Base-by-base conservation (phyloP, 2,329 filamentous ascomycete species). In the Davidsoniella virescens region DNA sequence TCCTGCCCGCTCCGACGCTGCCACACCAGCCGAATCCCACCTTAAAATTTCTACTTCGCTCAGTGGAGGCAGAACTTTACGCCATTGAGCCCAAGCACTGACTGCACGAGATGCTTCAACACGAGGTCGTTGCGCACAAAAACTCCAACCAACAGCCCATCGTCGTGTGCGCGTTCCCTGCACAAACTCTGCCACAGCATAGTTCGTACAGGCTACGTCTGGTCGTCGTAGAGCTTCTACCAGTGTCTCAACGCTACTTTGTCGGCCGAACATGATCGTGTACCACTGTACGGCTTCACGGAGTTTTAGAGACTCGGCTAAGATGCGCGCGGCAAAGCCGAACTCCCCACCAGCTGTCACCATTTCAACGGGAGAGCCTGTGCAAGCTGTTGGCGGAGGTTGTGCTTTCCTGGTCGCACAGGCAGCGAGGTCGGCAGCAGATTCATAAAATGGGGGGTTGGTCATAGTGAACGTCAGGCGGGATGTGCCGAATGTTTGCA, bases 371-470 rank as follows among this genome's bases (percentile, higher is more conserved):
- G 77, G 71, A 0, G 83, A 75, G 5, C 90, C 92, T 0, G 88
- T 94, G 60, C 78, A 78, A 45, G 82, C 79, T 0, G 84, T 82
- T 51, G 76, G 76, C 0, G 88, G 83, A 0, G 78, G 78, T 0
- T 72, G 70, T 2, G 71, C 65, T 62, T 95, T 94, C 37, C 71
- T 64, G 14, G 69, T 63, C 0, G 84, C 82, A 1, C 81, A 82
- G 3, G 68, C 65, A 2, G 72, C 56, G 64, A 95, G 75, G 47
- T 93, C 87, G 4, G 71, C 64, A 2, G 73, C 66, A 0, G 84
- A 87, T n/a, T 70, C 64, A 67, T 95, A 96, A 66, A 98, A 98
- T 0, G 92, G 92, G 0, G 92, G 92, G 57, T 98, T 98, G 55
- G 83, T 90, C 79, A 96, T 93, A 52, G 77, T 79, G 61, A 96